Conservation (phyloP, 202 grass and related monocot genomes). For the Musa balbisiana region DNA sequence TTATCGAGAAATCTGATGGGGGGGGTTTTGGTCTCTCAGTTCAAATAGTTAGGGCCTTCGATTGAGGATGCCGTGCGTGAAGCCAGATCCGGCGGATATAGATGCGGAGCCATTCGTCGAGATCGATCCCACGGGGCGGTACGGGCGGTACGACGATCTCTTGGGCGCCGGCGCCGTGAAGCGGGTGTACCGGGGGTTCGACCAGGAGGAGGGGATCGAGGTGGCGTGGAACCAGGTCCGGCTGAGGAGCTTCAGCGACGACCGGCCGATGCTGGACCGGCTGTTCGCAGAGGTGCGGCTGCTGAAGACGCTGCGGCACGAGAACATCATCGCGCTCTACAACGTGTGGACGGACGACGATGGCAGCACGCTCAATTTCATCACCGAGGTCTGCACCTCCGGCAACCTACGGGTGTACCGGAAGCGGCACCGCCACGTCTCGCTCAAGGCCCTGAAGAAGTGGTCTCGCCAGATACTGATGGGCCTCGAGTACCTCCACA, state of each 20-base stretch:
- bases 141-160: constrained; percentile 70
- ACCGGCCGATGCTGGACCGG: constrained; percentile 58
- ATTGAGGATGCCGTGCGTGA: constrained; percentile 27
- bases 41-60: not conserved
- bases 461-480: constrained; percentile 79
- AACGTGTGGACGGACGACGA: constrained; percentile 73
- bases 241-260: constrained; percentile 46
- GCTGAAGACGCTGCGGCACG: constrained; percentile 66
- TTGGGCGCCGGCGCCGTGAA: constrained; percentile 87
- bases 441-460: constrained; percentile 89
- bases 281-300: constrained; percentile 82
- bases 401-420: constrained; percentile 85
- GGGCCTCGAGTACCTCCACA: constrained; percentile 86
- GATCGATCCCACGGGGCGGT: constrained; percentile 75
- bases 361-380: constrained; percentile 79
- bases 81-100: constrained; percentile 26
- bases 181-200: constrained; percentile 92
- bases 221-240: constrained; percentile 94
- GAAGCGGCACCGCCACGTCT: constrained; percentile 68
- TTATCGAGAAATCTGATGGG: not conserved
- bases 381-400: constrained; percentile 95
- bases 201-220: constrained; percentile 98
- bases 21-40: too few species aligned
- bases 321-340: constrained; percentile 84
- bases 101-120: constrained; percentile 72